phyloP scores from a whole-genome alignment of 768 basidiomycete species.

The Mycena venus region DNA sequence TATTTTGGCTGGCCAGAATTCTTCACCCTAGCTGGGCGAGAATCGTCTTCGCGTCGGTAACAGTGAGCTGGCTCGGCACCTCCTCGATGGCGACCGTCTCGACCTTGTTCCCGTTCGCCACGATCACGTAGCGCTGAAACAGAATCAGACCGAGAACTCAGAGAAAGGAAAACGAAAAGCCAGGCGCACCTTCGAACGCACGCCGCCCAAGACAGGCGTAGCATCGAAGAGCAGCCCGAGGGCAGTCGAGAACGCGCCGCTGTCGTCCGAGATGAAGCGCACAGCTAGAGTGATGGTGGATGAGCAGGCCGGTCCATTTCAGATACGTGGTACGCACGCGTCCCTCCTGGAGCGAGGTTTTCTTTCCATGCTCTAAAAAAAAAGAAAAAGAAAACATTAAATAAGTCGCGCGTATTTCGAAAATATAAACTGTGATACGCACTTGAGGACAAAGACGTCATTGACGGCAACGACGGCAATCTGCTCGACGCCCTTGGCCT shows the following conservation, averaged over 20 bases:
- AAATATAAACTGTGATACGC: slow-evolving; percentile 27
- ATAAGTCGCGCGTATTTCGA: not conserved
- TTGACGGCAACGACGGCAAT: slow-evolving; percentile 85
- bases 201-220: slow-evolving; percentile 71
- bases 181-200: slow-evolving; percentile 70
- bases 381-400: not conserved
- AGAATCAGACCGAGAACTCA: not conserved
- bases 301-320: too few species aligned
- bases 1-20: not conserved
- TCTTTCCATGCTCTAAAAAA: slow-evolving; percentile 74
- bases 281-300: slow-evolving; percentile 53
- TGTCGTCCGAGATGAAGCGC: slow-evolving; percentile 79
- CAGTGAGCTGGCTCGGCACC: slow-evolving; percentile 52
- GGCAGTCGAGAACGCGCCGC: slow-evolving; percentile 64
- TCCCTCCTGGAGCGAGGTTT: slow-evolving; percentile 67
- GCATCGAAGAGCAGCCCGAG: slow-evolving; percentile 76
- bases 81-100: slow-evolving; percentile 60
- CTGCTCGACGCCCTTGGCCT: slow-evolving; percentile 79
- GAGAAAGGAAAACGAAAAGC: not conserved
- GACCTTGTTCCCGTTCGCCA: slow-evolving; percentile 63
- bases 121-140: slow-evolving; percentile 57
- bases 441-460: slow-evolving; percentile 82
- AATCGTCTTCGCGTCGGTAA: slow-evolving; percentile 59
- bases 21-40: slow-evolving; percentile 47
- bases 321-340: slow-evolving; percentile 67